Evolutionary conservation across 169 alveolate genomes (phyloP).

Genomic region (Cryptosporidium muris): DNA sequence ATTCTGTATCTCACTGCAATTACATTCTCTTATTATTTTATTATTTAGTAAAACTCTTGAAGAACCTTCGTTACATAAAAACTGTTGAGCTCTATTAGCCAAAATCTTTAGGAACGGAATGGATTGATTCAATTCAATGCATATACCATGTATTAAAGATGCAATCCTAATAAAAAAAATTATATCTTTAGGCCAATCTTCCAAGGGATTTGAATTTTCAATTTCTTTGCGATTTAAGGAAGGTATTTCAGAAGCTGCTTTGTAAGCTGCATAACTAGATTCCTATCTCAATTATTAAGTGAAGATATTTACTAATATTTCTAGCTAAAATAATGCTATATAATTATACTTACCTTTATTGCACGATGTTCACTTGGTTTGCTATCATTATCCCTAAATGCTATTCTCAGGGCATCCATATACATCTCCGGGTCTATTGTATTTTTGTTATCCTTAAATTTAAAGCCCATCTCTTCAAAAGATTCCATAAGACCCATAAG

Average conservation of each 20-base stretch:
- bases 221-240: conserved; percentile 65
- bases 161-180: conserved; percentile 83
- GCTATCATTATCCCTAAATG: conserved; percentile 75
- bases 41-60: not conserved
- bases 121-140: conserved; percentile 79
- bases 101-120: conserved; percentile 81
- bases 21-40: not conserved
- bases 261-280: conserved; percentile 62
- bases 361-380: conserved; percentile 42
- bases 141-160: conserved; percentile 83
- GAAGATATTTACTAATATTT: not conserved
- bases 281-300: conserved; percentile 4
- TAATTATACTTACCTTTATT: conserved; percentile 36
- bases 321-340: not conserved
- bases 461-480: conserved; percentile 86
- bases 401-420: conserved; percentile 82
- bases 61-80: conserved; percentile 15
- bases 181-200: conserved; percentile 84
- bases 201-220: conserved; percentile 76
- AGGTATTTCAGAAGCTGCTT: conserved; percentile 54
- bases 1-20: not conserved
- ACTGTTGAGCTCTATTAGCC: conserved; percentile 77
- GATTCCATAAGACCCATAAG: conserved; percentile 84
- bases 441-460: conserved; percentile 74
- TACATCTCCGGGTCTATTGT: conserved; percentile 84